phyloP scores from a whole-genome alignment of 1,139 yeast genomes.

The Magnusiomyces ingens region DNA sequence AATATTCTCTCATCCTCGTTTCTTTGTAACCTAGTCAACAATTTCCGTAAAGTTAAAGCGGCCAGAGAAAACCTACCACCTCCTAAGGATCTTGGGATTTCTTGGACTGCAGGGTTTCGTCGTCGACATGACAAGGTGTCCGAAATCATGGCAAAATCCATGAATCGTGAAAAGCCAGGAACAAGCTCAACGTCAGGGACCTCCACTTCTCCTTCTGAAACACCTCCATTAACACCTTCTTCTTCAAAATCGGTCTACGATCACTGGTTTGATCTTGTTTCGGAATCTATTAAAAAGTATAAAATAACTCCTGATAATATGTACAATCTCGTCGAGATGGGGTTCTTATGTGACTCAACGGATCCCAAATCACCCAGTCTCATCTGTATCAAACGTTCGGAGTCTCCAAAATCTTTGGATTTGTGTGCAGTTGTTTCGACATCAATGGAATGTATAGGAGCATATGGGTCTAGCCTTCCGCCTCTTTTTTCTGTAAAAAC shows the following conservation, averaged over 20 bases:
- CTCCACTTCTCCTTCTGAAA: constrained; percentile 18
- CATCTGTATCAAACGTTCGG: constrained; percentile 2
- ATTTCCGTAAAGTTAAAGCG: constrained; percentile 6
- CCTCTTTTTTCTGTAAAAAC: constrained; percentile 1
- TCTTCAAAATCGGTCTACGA: constrained; percentile 17
- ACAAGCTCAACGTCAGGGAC: constrained; percentile 17
- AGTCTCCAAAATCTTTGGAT: background rate
- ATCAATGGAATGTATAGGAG: constrained; percentile 9
- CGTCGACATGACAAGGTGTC: constrained; percentile 6
- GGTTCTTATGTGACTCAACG: constrained; percentile 1
- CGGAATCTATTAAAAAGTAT: constrained; percentile 2
- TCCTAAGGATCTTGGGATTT: constrained; percentile 9
- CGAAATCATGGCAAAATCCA: constrained; percentile 12
- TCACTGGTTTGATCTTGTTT: constrained; percentile 10
- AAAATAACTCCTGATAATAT: constrained; percentile 8
- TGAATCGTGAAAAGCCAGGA: constrained; percentile 8
- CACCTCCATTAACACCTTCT: constrained; percentile 16
- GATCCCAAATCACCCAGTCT: background rate
- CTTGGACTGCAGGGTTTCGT: constrained; percentile 14
- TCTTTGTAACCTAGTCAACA: constrained; percentile 11
- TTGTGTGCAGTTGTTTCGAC: constrained; percentile 3
- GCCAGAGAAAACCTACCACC: background rate
- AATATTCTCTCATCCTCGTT: constrained; percentile 14
- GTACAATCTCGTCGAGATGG: constrained; percentile 13
- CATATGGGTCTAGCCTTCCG: constrained; percentile 2